A percentile compares a stretch with the other conserved stretches of the same genome.
These are phyloP conservation scores for Xylariaceae sp. DNA, from an alignment of 2,329 filamentous ascomycete species.

Conservation along the genomic window DNA sequence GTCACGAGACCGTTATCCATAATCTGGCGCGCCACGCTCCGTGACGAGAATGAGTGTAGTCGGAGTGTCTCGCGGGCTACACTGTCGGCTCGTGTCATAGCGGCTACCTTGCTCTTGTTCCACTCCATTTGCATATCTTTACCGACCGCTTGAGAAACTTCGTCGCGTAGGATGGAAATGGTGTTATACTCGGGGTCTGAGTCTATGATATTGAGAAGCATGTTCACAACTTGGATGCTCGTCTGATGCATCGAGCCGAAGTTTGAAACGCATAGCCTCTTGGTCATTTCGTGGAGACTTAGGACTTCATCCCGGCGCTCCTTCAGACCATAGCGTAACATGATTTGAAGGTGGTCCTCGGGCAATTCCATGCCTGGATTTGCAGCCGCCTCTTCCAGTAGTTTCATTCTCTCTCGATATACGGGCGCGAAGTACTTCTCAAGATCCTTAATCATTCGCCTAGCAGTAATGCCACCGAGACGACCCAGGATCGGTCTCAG, in stretches of 20 bases:
- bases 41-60: conserved; percentile 32
- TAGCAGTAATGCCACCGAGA: conserved; percentile 18
- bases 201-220: conserved; percentile 41
- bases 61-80: conserved; percentile 42
- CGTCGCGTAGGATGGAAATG: conserved; percentile 36
- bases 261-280: conserved; percentile 34
- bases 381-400: conserved; percentile 20
- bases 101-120: conserved; percentile 38
- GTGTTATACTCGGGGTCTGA: conserved; percentile 39
- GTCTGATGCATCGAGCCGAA: conserved; percentile 41
- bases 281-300: conserved; percentile 30
- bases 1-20: conserved; percentile 32
- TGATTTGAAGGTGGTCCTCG: conserved; percentile 41
- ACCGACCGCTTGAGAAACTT: conserved; percentile 34
- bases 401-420: conserved; percentile 21
- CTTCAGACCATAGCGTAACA: conserved; percentile 38
- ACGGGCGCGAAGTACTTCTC: conserved; percentile 27
- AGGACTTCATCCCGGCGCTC: conserved; percentile 38
- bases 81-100: conserved; percentile 41
- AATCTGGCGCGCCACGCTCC: conserved; percentile 29
- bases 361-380: conserved; percentile 27
- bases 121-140: conserved; percentile 28
- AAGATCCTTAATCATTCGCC: conserved; percentile 25
- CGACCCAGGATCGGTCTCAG: conserved; percentile 16
- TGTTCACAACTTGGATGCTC: conserved; percentile 37